phyloP scores from a whole-genome alignment of 2,329 filamentous ascomycete genomes.

The Pseudocercospora macadamiae region DNA sequence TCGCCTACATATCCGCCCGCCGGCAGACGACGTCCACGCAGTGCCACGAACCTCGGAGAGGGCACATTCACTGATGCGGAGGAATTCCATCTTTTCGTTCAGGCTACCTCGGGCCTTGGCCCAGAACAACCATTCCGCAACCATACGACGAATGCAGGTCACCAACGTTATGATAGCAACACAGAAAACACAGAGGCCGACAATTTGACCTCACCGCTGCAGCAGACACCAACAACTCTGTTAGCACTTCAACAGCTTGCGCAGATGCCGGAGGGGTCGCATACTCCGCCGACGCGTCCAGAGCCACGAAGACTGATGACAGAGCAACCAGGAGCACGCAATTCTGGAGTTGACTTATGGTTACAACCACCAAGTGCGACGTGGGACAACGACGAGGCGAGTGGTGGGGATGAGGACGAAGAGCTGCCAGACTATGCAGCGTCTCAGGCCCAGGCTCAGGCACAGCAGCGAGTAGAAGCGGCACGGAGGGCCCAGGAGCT shows the following conservation, averaged over 20 bases:
- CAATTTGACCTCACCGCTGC: conserved; percentile 26
- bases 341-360: conserved; percentile 28
- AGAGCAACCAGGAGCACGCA: not conserved
- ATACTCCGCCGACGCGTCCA: conserved; percentile 9
- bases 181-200: not conserved
- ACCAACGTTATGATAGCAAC: conserved; percentile 5
- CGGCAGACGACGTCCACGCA: conserved; percentile 17
- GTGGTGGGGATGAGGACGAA: conserved; percentile 42
- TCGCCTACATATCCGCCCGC: conserved; percentile 28
- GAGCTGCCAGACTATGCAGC: conserved; percentile 51
- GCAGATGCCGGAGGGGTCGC: conserved; percentile 26
- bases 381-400: conserved; percentile 18
- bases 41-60: conserved; percentile 20
- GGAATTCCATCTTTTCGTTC: conserved; percentile 38
- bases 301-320: conserved; percentile 1
- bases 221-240: conserved; percentile 32
- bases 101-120: conserved; percentile 38
- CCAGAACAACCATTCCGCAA: conserved; percentile 26
- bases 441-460: conserved; percentile 51
- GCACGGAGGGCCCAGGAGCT: conserved; percentile 49
- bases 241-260: conserved; percentile 33
- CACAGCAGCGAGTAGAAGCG: conserved; percentile 44
- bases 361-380: conserved; percentile 22
- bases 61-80: conserved; percentile 34
- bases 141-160: not conserved